Evolutionary conservation across 176 grass and related monocot genomes (phyloP), one percentile per base, ranked within the genome.

Genomic region (Avena insularis): DNA sequence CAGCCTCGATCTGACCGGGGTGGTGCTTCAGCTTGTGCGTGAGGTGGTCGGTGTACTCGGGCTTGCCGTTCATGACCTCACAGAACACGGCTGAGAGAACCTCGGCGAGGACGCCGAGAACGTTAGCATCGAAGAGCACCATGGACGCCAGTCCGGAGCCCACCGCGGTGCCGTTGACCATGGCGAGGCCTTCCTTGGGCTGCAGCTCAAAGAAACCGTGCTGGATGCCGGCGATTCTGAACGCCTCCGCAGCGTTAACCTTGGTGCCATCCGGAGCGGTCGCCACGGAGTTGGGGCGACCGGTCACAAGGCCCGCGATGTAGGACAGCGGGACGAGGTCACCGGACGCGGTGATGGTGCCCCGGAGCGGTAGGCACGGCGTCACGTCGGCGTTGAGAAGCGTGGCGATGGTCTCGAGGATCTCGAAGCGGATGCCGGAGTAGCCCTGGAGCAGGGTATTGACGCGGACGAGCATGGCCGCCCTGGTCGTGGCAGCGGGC

Each of bases 1-100:
- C 91, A 1, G 91, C 91, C 85, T 93, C 91, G 14, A 93, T 93
- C 80, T 93, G 91, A 14, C 91, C 91, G 0, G 91, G 91, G 21
- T 93, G 91, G n/a, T 93, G 94, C 89, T 93, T 96, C 23, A 96
- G 49, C 87, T 96, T 96, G 83, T 96, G 94, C 7, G 91, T 93
- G 5, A 93, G 89, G 82, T 95, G 93, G 81, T 95, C 93, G 3
- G 93, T 95, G 89, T 88, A 95, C 87, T 95, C 93, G 0, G 91
- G 91, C 66, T 95, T 95, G 82, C 93, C 91, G 74, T 92, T 87
- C 93, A 95, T 96, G 51, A 91, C 91, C 91, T 96, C 94, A 45
- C 89, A 93, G 83, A 96, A 96, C 17, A 71, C 68, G 7, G 55
- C 17, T 8, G 55, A 57, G 16, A 57, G 55, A 57, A 57, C 55